Conservation (phyloP, 2,329 filamentous ascomycete species). For the Ceratocystis lukuohia region DNA sequence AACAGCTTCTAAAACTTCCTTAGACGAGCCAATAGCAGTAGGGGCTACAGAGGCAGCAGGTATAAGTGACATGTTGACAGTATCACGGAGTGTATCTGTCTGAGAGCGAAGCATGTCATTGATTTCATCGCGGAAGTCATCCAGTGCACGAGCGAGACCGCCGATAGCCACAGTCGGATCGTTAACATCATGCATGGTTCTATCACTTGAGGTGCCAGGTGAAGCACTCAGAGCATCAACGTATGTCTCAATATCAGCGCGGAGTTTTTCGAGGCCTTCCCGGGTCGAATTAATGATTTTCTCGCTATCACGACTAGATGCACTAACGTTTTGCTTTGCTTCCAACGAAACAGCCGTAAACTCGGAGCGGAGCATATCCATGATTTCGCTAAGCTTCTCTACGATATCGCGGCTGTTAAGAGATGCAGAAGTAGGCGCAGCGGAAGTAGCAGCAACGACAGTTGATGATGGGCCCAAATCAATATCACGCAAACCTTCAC, state of each 20-base stretch:
- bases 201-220: slow-evolving; percentile 27
- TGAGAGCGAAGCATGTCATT: slow-evolving; percentile 60
- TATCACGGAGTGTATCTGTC: slow-evolving; percentile 67
- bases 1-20: slow-evolving; percentile 59
- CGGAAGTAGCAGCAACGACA: slow-evolving; percentile 6
- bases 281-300: slow-evolving; percentile 79
- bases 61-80: slow-evolving; percentile 57
- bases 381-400: slow-evolving; percentile 50
- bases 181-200: slow-evolving; percentile 44
- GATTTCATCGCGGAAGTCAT: slow-evolving; percentile 55
- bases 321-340: slow-evolving; percentile 64
- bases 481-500: slow-evolving; percentile 41
- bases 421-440: slow-evolving; percentile 20
- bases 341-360: slow-evolving; percentile 48
- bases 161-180: slow-evolving; percentile 61
- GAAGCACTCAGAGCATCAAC: slow-evolving; percentile 52
- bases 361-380: slow-evolving; percentile 45
- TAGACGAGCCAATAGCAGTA: slow-evolving; percentile 19
- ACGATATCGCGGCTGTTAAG: slow-evolving; percentile 37
- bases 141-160: slow-evolving; percentile 38
- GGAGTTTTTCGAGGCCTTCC: slow-evolving; percentile 70
- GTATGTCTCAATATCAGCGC: slow-evolving; percentile 67
- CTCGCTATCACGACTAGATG: slow-evolving; percentile 69
- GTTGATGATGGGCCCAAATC: slow-evolving; percentile 33
- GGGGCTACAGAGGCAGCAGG: slow-evolving; percentile 36